Conservation (phyloP, 2,329 filamentous ascomycete genomes). For the Purpureocillium takamizusanense region DNA sequence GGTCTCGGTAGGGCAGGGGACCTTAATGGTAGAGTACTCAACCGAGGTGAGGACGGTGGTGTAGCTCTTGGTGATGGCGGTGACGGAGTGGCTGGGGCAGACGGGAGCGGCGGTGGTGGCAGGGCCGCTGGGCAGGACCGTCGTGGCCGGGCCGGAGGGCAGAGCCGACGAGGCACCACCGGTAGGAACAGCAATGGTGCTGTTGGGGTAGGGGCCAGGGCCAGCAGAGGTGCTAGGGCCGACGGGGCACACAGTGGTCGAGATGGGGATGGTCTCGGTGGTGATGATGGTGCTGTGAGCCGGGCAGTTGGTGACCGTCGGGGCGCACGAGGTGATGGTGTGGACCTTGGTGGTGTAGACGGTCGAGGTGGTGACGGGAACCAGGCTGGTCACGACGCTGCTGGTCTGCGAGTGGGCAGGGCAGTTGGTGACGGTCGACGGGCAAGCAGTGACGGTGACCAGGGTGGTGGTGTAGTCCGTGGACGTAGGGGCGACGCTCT, state of each 20-base stretch:
- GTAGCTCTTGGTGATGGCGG: slow-evolving; percentile 45
- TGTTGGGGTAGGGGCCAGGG: slow-evolving; percentile 8
- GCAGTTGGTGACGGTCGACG: slow-evolving; percentile 52
- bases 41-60: slow-evolving; percentile 47
- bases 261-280: slow-evolving; percentile 27
- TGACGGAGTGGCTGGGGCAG: slow-evolving; percentile 31
- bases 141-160: not conserved
- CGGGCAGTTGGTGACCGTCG: slow-evolving; percentile 55
- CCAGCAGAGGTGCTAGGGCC: slow-evolving; percentile 7
- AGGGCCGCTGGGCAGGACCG: not conserved
- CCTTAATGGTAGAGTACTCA: slow-evolving; percentile 40
- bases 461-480: slow-evolving; percentile 50
- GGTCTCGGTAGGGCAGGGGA: slow-evolving; percentile 29
- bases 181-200: slow-evolving; percentile 7
- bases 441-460: slow-evolving; percentile 54
- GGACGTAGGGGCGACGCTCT: slow-evolving; percentile 14
- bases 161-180: slow-evolving; percentile 9
- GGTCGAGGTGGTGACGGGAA: slow-evolving; percentile 39
- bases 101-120: slow-evolving; percentile 1
- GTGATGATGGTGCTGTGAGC: slow-evolving; percentile 24
- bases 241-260: slow-evolving; percentile 25
- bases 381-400: slow-evolving; percentile 25
- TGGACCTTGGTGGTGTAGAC: slow-evolving; percentile 50
- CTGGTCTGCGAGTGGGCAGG: slow-evolving; percentile 31
- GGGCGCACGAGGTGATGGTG: slow-evolving; percentile 53